Percentiles rank a stretch among this genome's conserved stretches.
These are phyloP conservation scores for Fusarium siculi DNA, from an alignment of 2,329 filamentous ascomycete genomes.

Conservation along the genomic window DNA sequence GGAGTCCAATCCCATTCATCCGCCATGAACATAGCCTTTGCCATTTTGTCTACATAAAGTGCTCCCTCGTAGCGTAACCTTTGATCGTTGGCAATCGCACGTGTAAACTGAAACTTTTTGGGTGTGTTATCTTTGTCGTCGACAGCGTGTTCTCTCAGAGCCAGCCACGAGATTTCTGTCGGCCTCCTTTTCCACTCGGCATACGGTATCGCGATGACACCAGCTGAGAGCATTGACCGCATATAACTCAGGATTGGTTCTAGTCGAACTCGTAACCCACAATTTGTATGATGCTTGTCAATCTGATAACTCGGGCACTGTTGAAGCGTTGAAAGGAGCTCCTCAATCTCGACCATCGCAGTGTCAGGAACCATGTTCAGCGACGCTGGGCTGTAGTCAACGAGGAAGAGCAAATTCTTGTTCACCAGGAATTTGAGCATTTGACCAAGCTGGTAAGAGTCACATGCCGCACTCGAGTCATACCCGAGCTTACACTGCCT, in stretches of 20 bases:
- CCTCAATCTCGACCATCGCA: slow-evolving; percentile 69
- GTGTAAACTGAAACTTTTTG: slow-evolving; percentile 60
- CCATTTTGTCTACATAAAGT: slow-evolving; percentile 62
- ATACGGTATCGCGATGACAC: slow-evolving; percentile 56
- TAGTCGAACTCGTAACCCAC: slow-evolving; percentile 73
- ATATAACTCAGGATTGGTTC: slow-evolving; percentile 74
- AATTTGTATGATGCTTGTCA: slow-evolving; percentile 78
- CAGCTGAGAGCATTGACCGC: slow-evolving; percentile 63
- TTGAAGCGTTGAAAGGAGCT: slow-evolving; percentile 68
- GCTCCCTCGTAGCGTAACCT: slow-evolving; percentile 60
- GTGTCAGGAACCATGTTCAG: slow-evolving; percentile 57
- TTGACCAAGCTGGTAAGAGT: slow-evolving; percentile 82
- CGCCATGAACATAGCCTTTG: slow-evolving; percentile 65
- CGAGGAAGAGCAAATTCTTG: slow-evolving; percentile 69
- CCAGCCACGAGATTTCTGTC: slow-evolving; percentile 54
- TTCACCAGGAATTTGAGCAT: slow-evolving; percentile 77
- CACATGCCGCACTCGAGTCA: slow-evolving; percentile 76
- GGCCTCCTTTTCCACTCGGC: slow-evolving; percentile 59
- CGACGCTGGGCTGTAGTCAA: slow-evolving; percentile 64
- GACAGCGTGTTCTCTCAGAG: slow-evolving; percentile 25
- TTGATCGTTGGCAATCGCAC: slow-evolving; percentile 61
- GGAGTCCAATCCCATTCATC: slow-evolving; percentile 70
- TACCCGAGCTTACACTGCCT: slow-evolving; percentile 79
- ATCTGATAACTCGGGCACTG: slow-evolving; percentile 79
- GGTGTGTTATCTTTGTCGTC: slow-evolving; percentile 26